Base-by-base conservation (phyloP, 1,284 basidiomycete genomes). In the Marasmius oreades region DNA sequence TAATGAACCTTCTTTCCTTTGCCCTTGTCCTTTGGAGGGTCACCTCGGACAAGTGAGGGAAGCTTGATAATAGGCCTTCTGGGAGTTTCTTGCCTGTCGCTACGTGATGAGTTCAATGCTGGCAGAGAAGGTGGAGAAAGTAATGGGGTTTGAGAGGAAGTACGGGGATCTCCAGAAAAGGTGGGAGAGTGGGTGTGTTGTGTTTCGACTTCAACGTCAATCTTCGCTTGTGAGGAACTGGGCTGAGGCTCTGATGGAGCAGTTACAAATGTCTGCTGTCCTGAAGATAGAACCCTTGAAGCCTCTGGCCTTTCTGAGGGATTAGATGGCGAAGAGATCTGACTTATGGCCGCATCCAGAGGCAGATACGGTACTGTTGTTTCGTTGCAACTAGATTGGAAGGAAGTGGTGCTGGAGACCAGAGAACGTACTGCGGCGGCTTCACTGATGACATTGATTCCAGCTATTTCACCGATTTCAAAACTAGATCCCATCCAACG, bases 401-500 rank as follows among this genome's bases (percentile, higher is more conserved):
- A 16, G 6, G 58, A 56, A 5, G 37, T 52, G 34, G 42, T 59
- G 46, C 45, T 52, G 16, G 58, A 63, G 50, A 61, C 55, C 52
- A 23, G 55, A 53, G 58, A 53, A 46, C 53, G 62, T 60, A 52
- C 51, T 57, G 58, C 58, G 26, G 59, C 60, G 37, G 66, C 59
- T 43, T 71, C 72, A 37, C 74, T 69, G 42, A 82, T 66, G 20
- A 83, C 68, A 58, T 83, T 78, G 51, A 88, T 73, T 2, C 85
- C 86, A 10, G 86, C 70, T 55, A 88, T 75, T 18, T 79, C 77
- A 2, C 90, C 90, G 42, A 92, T 75, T 63, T 90, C 86, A 62
- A 92, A 92, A 55, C 82, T 88, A 16, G 74, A 76, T 26, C 90
- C 88, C 23, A 89, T 77, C 90, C 90, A 92, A 43, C 72, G 73